Base-by-base conservation (phyloP, 2,329 filamentous ascomycete species). In the Gnomoniopsis smithogilvyi region DNA sequence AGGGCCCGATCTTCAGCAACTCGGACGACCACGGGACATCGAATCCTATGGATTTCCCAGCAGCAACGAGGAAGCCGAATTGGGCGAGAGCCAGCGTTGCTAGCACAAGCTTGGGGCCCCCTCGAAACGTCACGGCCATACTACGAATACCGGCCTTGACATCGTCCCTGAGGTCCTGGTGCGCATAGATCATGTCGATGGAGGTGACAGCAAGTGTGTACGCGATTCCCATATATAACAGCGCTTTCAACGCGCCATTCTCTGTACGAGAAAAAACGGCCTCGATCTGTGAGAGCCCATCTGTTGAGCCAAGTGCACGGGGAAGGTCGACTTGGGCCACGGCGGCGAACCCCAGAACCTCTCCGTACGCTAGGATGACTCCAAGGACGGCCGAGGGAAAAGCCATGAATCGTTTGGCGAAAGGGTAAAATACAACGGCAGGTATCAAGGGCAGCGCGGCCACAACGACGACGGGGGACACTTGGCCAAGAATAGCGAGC, bases 131-230 rank as follows among this genome's bases (percentile, higher is more conserved):
- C 14, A 75, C 70, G 2, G 71, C 71, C 26, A 68, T 66, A 62
- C 70, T 71, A 61, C 69, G 70, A 17, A 75, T 61, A 3, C 72
- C 72, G 3, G 70, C 60, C 45, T 67, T 68, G 36, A 68, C 58
- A 34, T 74, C 72, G 36, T 74, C 72, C 19, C 62, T 63, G 6
- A 71, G 50, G 52, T 74, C 73, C 55, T 73, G 70, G 53, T 70
- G 67, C 6, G 71, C 72, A 57, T 74, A 74, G 49, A 74, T 70
- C 8, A 71, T 73, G 60, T 74, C 72, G 59, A 30, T 30, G 26
- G 26, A 30, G 26, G 26, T 30, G 26, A 30, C 26, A 30, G 26
- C 8, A 30, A 30, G 26, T 30, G 26, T 30, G 26, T 30, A 30
- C 26, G 26, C 26, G 26, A 30, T 30, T 30, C 26, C 26, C 26